Evolutionary conservation across 306 rosid genomes (phyloP).

Genomic region (Vigna reflexopilosa): DNA sequence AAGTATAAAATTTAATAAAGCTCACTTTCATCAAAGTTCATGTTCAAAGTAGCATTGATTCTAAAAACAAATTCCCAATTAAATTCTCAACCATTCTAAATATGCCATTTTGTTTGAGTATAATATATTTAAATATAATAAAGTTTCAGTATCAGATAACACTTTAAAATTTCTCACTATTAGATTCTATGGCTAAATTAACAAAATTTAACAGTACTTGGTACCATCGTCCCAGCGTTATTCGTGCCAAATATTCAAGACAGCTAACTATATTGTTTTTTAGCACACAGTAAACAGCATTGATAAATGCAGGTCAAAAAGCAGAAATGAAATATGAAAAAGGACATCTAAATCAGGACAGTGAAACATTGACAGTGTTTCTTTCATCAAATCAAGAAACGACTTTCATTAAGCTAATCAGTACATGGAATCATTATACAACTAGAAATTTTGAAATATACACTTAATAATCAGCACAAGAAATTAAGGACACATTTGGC

Average conservation of each 20-base stretch:
- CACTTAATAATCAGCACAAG: slow-evolving; percentile 53
- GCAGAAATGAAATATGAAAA: not conserved
- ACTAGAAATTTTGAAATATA: slow-evolving; percentile 51
- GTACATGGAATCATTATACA: slow-evolving; percentile 49
- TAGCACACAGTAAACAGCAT: not conserved
- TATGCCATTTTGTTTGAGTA: no score
- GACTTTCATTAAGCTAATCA: slow-evolving; percentile 43
- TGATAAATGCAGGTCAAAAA: not conserved
- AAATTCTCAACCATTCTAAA: not conserved
- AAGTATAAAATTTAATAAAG: not conserved
- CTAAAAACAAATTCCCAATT: no score
- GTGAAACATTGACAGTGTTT: not conserved
- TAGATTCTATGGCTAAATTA: no score
- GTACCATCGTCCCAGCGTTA: not conserved
- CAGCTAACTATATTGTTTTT: not conserved
- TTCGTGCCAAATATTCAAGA: no score
- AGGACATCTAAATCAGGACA: not conserved
- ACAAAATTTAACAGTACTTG: no score
- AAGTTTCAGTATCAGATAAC: no score
- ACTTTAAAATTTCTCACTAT: no score
- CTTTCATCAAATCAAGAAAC: slow-evolving; percentile 22
- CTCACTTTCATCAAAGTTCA: not conserved
- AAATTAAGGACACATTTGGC: slow-evolving; percentile 41
- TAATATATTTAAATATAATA: no score
- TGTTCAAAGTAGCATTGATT: no score